Evolutionary conservation across 129 eudicot genomes (phyloP), one percentile per base, ranked within the genome.

Genomic region (Dittrichia graveolens): DNA sequence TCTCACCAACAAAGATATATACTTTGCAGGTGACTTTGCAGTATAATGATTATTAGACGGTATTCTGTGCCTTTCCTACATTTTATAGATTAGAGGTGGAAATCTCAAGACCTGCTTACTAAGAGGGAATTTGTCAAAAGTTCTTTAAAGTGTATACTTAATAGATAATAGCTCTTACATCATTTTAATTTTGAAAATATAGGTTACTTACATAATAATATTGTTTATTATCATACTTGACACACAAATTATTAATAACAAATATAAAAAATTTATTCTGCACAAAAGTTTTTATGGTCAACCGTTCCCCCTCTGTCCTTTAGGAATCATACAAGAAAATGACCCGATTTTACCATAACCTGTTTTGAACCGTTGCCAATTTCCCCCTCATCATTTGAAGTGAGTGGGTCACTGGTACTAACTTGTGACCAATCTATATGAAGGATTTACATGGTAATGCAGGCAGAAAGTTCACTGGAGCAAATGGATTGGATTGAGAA

Each of bases 401-500:
- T 14, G 31, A 24, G 3, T 61, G 66, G n/a, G 16, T 15, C 48
- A 37, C 3, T 61, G 8, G 61, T 55, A 24, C 31, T 24, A 24
- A 24, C 31, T 24, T 24, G 31, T 24, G 31, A 24, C 31, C 31
- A 24, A 24, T 24, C 31, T 24, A 24, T 24, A 24, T 24, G 31
- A 24, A 24, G 31, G 31, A 24, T 24, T 24, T 24, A 24, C 31
- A 69, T 75, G 57, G 56, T 58, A 3, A 63, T 79, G 83, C 84
- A 92, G 98, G 98, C 98, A 64, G 98, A 92, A 74, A 92, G 78
- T 83, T 80, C 81, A 55, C 67, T 82, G 61, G 98, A 89, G 47
- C 98, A 89, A 84, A 79, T 80, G 92, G 96, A 89, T 78, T 92
- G 98, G 98, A 83, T 92, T 54, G 98, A 92, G 34, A 92, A 92